A percentile compares a stretch with the other conserved stretches of the same genome.
Conservation (phyloP, 768 basidiomycete species). For the Boletus pseudopeckii region DNA sequence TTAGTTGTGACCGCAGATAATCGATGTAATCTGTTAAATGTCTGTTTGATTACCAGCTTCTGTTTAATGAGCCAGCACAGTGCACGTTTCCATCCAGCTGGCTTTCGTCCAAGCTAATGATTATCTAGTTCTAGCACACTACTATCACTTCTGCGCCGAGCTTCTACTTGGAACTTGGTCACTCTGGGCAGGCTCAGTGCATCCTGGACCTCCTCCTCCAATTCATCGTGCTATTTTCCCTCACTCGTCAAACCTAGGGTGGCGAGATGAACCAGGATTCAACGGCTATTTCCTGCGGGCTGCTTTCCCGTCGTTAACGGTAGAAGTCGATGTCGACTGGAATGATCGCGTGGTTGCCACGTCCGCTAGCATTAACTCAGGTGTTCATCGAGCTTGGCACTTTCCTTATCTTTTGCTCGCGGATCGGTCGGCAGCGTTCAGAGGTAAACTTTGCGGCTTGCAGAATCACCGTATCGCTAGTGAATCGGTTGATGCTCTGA, state of each 20-base stretch:
- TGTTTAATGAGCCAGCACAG: slow-evolving; percentile 69
- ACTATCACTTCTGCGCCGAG: slow-evolving; percentile 86
- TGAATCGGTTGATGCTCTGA: slow-evolving; percentile 59
- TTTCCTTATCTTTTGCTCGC: slow-evolving; percentile 67
- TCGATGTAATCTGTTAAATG: slow-evolving; percentile 1
- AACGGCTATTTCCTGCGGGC: slow-evolving; percentile 74
- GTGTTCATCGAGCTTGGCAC: slow-evolving; percentile 53
- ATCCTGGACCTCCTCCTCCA: slow-evolving; percentile 42
- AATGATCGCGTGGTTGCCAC: slow-evolving; percentile 48
- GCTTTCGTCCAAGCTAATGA: neutral
- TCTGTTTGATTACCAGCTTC: slow-evolving; percentile 34
- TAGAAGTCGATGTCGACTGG: slow-evolving; percentile 75
- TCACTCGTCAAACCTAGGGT: slow-evolving; percentile 52
- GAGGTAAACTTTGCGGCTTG: slow-evolving; percentile 59
- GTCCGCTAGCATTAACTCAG: slow-evolving; percentile 19
- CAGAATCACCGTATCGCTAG: slow-evolving; percentile 71
- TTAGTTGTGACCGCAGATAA: slow-evolving; percentile 31
- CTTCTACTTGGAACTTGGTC: slow-evolving; percentile 74
- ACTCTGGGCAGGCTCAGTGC: slow-evolving; percentile 58
- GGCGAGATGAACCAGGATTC: slow-evolving; percentile 78
- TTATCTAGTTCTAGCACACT: slow-evolving; percentile 62
- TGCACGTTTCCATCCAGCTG: slow-evolving; percentile 31
- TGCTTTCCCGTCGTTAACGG: slow-evolving; percentile 64
- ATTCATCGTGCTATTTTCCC: slow-evolving; percentile 72
- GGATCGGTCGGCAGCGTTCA: slow-evolving; percentile 75